Base-by-base conservation (phyloP, 2,329 filamentous ascomycete species). In the Fusarium sp. region DNA sequence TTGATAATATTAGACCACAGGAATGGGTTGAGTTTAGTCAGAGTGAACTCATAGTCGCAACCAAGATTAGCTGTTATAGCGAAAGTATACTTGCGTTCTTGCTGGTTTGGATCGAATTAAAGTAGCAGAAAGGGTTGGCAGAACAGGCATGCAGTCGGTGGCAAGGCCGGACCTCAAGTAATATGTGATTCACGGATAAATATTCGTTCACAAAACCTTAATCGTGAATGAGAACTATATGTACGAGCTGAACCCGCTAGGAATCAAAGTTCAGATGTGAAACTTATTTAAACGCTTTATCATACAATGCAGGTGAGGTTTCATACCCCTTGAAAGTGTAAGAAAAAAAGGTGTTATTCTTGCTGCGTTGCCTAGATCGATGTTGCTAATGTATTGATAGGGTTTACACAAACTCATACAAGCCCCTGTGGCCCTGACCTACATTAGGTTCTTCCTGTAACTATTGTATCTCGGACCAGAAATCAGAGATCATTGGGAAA, bases 121-220 rank as follows among this genome's bases (percentile, higher is more conserved):
- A 9, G 7, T 4, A 31, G 7, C 27, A 17, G 20, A 14, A 17
- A 17, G 45, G 25, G 14, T 15, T 11, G 0, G 1, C 11, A 10
- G 12, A 20, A 2, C 1, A 29, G 18, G 18, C 14, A 20, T 4
- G 13, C 3, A 29, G 25, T 29, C 9, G 13, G 18, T n/a, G 25
- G 4, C 20, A 47, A 3, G 20, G 0, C n/a, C 27, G 7, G 4
- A n/a, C 15, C 20, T 49, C 3, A 36, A 36, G 35, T 36, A 36
- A 9, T 2, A n/a, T 33, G 4, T 3, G 5, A 5, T 13, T 33
- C 15, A 18, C 15, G n/a, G 18, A 5, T 11, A 7, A 14, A 18
- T 1, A 14, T 22, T 18, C 17, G 11, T 10, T 33, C 11, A 22
- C 13, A 18, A 18, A 22, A 5, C 29, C 7, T 13, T 4, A 22